phyloP scores from a whole-genome alignment of 352 stramenopile genomes.

The Phytophthora pistaciae region DNA sequence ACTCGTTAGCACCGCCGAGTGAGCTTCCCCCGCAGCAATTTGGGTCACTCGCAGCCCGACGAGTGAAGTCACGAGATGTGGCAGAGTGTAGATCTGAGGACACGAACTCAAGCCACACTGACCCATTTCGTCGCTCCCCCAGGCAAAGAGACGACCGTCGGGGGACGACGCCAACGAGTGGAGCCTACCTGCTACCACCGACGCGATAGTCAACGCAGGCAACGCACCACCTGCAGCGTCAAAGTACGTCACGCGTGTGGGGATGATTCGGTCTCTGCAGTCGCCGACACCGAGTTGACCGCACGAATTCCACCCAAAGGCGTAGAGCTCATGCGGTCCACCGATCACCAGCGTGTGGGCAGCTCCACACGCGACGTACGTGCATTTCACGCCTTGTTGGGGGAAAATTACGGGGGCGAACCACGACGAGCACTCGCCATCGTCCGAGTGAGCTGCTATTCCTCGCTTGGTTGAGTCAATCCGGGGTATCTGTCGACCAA shows the following conservation, averaged over 20 bases:
- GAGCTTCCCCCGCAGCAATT: slow-evolving; percentile 50
- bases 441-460: background rate
- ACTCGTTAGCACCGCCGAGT: slow-evolving; percentile 64
- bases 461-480: slow-evolving; percentile 7
- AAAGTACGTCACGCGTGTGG: slow-evolving; percentile 67
- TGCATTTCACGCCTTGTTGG: slow-evolving; percentile 33
- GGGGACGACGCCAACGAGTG: slow-evolving; percentile 62
- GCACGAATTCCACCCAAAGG: slow-evolving; percentile 68
- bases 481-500: slow-evolving; percentile 42
- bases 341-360: slow-evolving; percentile 69
- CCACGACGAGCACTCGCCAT: slow-evolving; percentile 43
- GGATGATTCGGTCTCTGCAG: slow-evolving; percentile 50
- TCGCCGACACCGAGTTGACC: slow-evolving; percentile 76
- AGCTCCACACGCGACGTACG: slow-evolving; percentile 64
- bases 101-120: slow-evolving; percentile 77
- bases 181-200: slow-evolving; percentile 55
- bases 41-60: slow-evolving; percentile 69
- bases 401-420: slow-evolving; percentile 39
- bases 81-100: slow-evolving; percentile 81
- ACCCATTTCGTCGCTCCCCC: slow-evolving; percentile 78
- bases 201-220: slow-evolving; percentile 38
- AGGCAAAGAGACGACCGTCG: slow-evolving; percentile 71
- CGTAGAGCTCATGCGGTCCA: slow-evolving; percentile 43
- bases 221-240: slow-evolving; percentile 13
- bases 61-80: slow-evolving; percentile 67